These are phyloP conservation scores for Colletotrichum graminicola DNA, from an alignment of 2,329 filamentous ascomycete genomes.

Conservation along the genomic window DNA sequence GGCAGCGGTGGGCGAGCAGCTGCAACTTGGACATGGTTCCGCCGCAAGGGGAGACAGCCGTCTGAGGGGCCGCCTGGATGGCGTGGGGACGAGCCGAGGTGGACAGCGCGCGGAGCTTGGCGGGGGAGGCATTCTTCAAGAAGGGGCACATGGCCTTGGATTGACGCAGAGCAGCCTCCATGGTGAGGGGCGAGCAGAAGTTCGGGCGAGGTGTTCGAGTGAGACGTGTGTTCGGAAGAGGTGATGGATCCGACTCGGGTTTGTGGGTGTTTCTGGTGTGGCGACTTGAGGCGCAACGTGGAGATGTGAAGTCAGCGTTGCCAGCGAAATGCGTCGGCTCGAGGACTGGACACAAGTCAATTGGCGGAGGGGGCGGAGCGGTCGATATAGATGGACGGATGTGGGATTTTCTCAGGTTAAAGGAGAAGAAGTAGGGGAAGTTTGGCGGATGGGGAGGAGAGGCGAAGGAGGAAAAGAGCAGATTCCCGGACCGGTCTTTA, in stretches of 20 bases:
- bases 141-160: slow-evolving; percentile 98
- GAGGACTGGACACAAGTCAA: slow-evolving; percentile 32
- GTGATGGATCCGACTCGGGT: slow-evolving; percentile 10
- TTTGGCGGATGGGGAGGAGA: slow-evolving; percentile 25
- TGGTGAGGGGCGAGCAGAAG: slow-evolving; percentile 55
- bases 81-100: slow-evolving; percentile 69
- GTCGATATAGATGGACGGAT: slow-evolving; percentile 25
- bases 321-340: slow-evolving; percentile 35
- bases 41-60: slow-evolving; percentile 76
- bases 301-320: slow-evolving; percentile 19
- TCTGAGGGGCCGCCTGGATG: slow-evolving; percentile 57
- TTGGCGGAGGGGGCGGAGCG: slow-evolving; percentile 18
- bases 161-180: slow-evolving; percentile 96
- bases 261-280: slow-evolving; percentile 27
- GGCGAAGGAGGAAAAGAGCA: slow-evolving; percentile 32
- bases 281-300: slow-evolving; percentile 25
- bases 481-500: slow-evolving; percentile 37
- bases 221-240: slow-evolving; percentile 2
- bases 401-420: slow-evolving; percentile 7
- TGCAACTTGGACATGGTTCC: slow-evolving; percentile 98
- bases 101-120: slow-evolving; percentile 89
- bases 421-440: neutral
- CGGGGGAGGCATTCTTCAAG: slow-evolving; percentile 92
- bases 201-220: slow-evolving; percentile 7
- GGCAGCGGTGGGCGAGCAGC: slow-evolving; percentile 92